These are phyloP conservation scores for Eutrema salsugineum DNA, from an alignment of 441 rosid species.

Conservation along the genomic window DNA sequence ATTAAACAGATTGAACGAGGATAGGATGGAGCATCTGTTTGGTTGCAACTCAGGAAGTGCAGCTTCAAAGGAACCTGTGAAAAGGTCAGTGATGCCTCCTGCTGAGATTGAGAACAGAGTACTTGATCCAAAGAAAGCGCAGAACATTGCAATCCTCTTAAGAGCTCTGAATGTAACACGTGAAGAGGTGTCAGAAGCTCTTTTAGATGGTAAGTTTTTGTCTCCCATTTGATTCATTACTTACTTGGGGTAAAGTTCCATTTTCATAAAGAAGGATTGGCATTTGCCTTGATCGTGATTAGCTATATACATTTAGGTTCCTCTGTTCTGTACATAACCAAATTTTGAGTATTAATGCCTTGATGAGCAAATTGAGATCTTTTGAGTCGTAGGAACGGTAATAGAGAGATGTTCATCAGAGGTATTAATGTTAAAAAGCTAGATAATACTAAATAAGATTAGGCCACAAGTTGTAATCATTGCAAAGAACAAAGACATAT, in stretches of 20 bases:
- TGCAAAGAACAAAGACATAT: conserved; percentile 1
- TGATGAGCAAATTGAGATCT: not conserved
- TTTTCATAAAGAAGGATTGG: not conserved
- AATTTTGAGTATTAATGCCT: not conserved
- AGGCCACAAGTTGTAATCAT: conserved; percentile 27
- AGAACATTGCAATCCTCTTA: conserved; percentile 91
- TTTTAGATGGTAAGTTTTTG: conserved; percentile 67
- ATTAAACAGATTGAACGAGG: conserved; percentile 77
- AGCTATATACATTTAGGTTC: conserved; percentile 1
- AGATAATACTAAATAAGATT: conserved; percentile 9
- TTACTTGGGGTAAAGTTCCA: not conserved
- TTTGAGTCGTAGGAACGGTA: conserved; percentile 6
- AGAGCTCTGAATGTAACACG: conserved; percentile 91
- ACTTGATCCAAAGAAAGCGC: conserved; percentile 94
- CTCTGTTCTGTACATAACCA: conserved; percentile 3
- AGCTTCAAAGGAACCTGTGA: conserved; percentile 58
- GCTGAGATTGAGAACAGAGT: conserved; percentile 82
- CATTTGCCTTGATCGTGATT: not conserved
- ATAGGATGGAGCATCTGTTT: conserved; percentile 92
- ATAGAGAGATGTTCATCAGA: not conserved
- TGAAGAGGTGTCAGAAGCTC: conserved; percentile 97
- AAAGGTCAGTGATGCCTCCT: conserved; percentile 68
- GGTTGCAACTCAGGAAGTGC: conserved; percentile 72
- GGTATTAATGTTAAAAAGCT: not conserved
- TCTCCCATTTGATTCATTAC: not conserved